Conservation (phyloP, 2,329 filamentous ascomycete genomes). For the Graphium sp. region DNA sequence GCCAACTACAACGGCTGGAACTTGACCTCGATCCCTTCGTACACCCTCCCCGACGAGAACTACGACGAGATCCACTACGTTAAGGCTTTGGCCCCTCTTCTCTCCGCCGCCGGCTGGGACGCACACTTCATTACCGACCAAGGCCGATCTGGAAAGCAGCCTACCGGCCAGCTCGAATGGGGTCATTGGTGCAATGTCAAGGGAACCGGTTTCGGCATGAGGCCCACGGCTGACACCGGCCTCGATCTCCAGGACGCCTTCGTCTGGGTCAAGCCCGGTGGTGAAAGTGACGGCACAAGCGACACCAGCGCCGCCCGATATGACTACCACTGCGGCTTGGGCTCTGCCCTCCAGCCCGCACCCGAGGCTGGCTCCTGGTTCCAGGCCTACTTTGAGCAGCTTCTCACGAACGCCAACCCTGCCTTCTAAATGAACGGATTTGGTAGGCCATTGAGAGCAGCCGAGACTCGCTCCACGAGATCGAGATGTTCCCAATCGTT, state of each 20-base stretch:
- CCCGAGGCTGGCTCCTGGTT: slow-evolving; percentile 58
- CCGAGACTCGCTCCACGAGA: no score
- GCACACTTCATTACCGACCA: slow-evolving; percentile 32
- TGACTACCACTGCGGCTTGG: slow-evolving; percentile 26
- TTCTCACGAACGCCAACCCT: slow-evolving; percentile 38
- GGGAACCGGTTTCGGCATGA: slow-evolving; percentile 45
- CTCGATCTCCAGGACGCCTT: slow-evolving; percentile 44
- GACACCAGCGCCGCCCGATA: slow-evolving; percentile 24
- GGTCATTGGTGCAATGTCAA: slow-evolving; percentile 54
- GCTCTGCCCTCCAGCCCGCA: slow-evolving; percentile 40
- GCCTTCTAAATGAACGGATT: slow-evolving; percentile 21
- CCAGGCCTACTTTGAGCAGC: slow-evolving; percentile 39
- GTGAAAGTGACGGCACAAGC: slow-evolving; percentile 34
- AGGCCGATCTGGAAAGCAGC: slow-evolving; percentile 39
- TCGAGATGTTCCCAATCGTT: no score
- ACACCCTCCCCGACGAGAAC: slow-evolving; percentile 25
- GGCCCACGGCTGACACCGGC: slow-evolving; percentile 45
- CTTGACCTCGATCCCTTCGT: slow-evolving; percentile 21
- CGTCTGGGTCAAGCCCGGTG: slow-evolving; percentile 56
- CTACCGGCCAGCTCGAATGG: slow-evolving; percentile 42
- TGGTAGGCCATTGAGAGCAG: no score
- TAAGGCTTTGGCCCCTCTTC: slow-evolving; percentile 45
- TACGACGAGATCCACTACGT: slow-evolving; percentile 41
- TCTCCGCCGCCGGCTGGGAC: slow-evolving; percentile 27
- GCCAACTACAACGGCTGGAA: slow-evolving; percentile 38